phyloP scores from a whole-genome alignment of 2,329 filamentous ascomycete species.

The Ophiostoma pallidulum region DNA sequence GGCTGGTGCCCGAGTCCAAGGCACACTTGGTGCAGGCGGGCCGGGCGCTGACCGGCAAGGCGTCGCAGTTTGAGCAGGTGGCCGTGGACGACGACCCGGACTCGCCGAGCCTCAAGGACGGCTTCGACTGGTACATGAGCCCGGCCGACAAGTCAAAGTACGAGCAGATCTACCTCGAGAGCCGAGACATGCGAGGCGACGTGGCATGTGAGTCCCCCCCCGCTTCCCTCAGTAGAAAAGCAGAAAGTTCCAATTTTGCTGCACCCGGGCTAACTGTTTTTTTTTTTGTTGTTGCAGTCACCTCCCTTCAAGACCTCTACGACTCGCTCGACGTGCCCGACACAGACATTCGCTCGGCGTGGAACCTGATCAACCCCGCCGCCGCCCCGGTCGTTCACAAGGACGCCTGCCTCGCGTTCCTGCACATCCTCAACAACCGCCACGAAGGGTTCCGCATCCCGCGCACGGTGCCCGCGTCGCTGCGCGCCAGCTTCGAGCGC shows the following conservation, averaged over 20 bases:
- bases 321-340: constrained; percentile 64
- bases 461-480: constrained; percentile 79
- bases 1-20: constrained; percentile 94
- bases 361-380: constrained; percentile 95
- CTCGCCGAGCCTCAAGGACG: constrained; percentile 77
- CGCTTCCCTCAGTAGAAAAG: no score
- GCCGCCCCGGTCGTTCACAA: constrained; percentile 78
- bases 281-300: constrained; percentile 51
- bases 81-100: constrained; percentile 65
- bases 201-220: constrained; percentile 53
- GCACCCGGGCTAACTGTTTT: no score
- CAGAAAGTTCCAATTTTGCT: background rate
- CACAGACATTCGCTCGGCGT: constrained; percentile 79
- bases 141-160: constrained; percentile 87
- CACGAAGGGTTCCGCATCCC: constrained; percentile 95
- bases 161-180: constrained; percentile 93
- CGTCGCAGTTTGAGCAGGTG: constrained; percentile 74
- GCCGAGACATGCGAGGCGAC: constrained; percentile 78
- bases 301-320: constrained; percentile 74
- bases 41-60: constrained; percentile 67
- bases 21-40: constrained; percentile 79
- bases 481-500: constrained; percentile 84
- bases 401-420: constrained; percentile 85
- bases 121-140: constrained; percentile 99
- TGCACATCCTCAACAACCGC: constrained; percentile 92